Percentiles rank a stretch among this genome's conserved stretches.
phyloP scores from a whole-genome alignment of 108 stramenopile species.

The Fistulifera pelliculosa region DNA sequence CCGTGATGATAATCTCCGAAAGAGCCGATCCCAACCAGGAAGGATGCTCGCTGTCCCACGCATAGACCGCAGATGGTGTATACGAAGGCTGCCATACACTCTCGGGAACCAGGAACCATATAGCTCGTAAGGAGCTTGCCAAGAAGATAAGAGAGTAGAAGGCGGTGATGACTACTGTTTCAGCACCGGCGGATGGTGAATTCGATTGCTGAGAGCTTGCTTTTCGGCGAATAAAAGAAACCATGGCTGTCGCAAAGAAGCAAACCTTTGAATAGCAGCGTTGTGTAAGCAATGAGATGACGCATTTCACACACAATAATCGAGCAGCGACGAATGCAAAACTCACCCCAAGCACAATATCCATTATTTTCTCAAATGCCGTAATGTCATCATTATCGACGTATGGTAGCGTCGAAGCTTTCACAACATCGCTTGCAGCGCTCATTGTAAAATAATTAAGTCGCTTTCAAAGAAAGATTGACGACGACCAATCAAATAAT shows the following conservation, averaged over 20 bases:
- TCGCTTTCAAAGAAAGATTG: no score
- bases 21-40: slow-evolving; percentile 81
- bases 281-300: no score
- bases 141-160: slow-evolving; percentile 90
- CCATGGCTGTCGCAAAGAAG: no score
- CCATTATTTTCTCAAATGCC: slow-evolving; percentile 45
- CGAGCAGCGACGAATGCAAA: no score
- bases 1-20: slow-evolving; percentile 66
- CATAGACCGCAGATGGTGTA: slow-evolving; percentile 77
- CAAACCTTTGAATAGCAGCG: no score
- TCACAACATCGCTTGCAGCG: no score
- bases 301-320: no score
- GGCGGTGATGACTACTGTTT: slow-evolving; percentile 90
- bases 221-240: no score
- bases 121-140: slow-evolving; percentile 65
- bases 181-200: slow-evolving; percentile 35
- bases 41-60: slow-evolving; percentile 63
- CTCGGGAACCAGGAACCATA: slow-evolving; percentile 88
- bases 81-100: slow-evolving; percentile 78
- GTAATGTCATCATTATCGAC: slow-evolving; percentile 14
- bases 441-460: no score
- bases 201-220: slow-evolving; percentile 1
- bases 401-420: no score
- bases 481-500: no score
- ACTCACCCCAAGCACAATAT: slow-evolving; percentile 42